These are phyloP conservation scores for Penicillium sp. DNA, from an alignment of 2,329 filamentous ascomycete species.

Conservation along the genomic window DNA sequence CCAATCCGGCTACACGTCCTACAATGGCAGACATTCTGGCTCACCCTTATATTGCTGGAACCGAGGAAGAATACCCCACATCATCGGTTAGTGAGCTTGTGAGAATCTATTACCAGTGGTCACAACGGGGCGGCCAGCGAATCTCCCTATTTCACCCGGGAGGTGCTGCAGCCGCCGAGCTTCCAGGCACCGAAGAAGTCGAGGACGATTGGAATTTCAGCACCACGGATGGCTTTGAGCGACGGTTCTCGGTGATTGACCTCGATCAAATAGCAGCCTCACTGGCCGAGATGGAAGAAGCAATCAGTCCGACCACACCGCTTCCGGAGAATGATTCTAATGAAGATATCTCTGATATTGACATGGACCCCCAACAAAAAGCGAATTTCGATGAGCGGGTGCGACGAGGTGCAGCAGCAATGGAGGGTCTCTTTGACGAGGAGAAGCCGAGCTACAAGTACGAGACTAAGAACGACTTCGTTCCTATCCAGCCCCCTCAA, in stretches of 20 bases:
- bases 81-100: constrained; percentile 51
- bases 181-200: constrained; percentile 49
- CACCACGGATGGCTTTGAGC: constrained; percentile 64
- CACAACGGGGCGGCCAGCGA: constrained; percentile 52
- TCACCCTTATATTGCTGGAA: constrained; percentile 50
- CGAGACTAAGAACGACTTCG: constrained; percentile 56
- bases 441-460: constrained; percentile 61
- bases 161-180: constrained; percentile 60
- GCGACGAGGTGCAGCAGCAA: constrained; percentile 58
- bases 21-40: constrained; percentile 51
- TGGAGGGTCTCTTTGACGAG: constrained; percentile 62
- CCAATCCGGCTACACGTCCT: constrained; percentile 50
- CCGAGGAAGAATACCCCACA: constrained; percentile 50
- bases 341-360: constrained; percentile 37
- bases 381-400: constrained; percentile 61
- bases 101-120: constrained; percentile 54
- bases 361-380: constrained; percentile 50
- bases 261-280: constrained; percentile 52
- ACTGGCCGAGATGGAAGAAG: constrained; percentile 49
- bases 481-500: constrained; percentile 48
- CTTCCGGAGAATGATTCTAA: constrained; percentile 31
- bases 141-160: constrained; percentile 63
- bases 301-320: constrained; percentile 39
- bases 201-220: constrained; percentile 68
- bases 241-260: constrained; percentile 53